Evolutionary conservation across 2,329 filamentous ascomycete species (phyloP).

Genomic region (Pestalotiopsis sp.): DNA sequence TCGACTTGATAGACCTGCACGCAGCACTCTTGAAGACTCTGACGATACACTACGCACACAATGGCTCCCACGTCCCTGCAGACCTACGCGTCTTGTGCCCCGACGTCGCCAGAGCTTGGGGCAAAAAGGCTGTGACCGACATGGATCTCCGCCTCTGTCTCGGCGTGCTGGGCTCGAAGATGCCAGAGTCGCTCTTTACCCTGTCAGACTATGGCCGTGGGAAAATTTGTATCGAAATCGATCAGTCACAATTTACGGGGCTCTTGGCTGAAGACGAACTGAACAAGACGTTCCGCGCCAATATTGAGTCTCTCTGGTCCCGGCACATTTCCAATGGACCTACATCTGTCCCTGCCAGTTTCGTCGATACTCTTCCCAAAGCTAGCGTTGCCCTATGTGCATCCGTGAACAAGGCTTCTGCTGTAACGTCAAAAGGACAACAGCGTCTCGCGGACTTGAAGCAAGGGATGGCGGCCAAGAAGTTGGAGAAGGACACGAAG

Average conservation of each 20-base stretch:
- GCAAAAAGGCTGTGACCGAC: constrained; percentile 66
- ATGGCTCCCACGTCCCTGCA: constrained; percentile 63
- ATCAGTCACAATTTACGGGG: constrained; percentile 35
- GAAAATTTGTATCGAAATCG: constrained; percentile 61
- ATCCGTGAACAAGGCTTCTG: constrained; percentile 55
- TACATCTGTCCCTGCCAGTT: constrained; percentile 42
- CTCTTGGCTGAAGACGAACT: constrained; percentile 54
- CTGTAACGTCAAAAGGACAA: constrained; percentile 67
- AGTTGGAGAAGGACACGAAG: constrained; percentile 47
- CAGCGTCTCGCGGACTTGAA: constrained; percentile 71
- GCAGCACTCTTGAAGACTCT: constrained; percentile 69
- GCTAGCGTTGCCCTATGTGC: constrained; percentile 54
- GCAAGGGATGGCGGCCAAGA: constrained; percentile 56
- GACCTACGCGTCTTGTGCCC: constrained; percentile 65
- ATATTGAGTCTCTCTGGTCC: constrained; percentile 50
- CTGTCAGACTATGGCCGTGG: constrained; percentile 45
- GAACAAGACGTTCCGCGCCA: constrained; percentile 56
- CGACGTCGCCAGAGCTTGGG: constrained; percentile 70
- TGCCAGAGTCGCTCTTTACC: constrained; percentile 24
- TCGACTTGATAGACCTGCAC: constrained; percentile 66
- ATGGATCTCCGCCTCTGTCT: constrained; percentile 70
- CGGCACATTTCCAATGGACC: constrained; percentile 28
- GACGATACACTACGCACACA: constrained; percentile 70
- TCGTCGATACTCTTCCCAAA: constrained; percentile 59
- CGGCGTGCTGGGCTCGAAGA: constrained; percentile 58